Evolutionary conservation across 1,139 yeast genomes (phyloP).

Genomic region (Debaryomyces sp.): DNA sequence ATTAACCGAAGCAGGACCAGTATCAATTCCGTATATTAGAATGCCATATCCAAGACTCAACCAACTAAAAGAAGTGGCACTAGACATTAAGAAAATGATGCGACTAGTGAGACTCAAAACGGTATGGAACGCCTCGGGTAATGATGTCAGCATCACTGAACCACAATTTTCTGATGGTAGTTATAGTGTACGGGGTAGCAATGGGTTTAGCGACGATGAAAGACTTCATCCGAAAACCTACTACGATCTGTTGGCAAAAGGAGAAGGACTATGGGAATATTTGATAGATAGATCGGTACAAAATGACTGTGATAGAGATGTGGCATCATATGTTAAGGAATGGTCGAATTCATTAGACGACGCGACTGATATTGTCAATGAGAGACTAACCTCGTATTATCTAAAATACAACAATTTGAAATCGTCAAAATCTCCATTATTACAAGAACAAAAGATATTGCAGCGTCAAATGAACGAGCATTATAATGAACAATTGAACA

Average conservation of each 20-base stretch:
- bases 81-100: slow-evolving; percentile 36
- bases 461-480: slow-evolving; percentile 29
- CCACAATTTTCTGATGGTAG: slow-evolving; percentile 27
- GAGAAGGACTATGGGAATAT: slow-evolving; percentile 43
- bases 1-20: slow-evolving; percentile 35
- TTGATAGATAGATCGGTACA: slow-evolving; percentile 16
- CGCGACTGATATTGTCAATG: slow-evolving; percentile 19
- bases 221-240: slow-evolving; percentile 31
- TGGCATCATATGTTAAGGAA: slow-evolving; percentile 7
- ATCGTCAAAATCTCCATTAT: slow-evolving; percentile 15
- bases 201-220: slow-evolving; percentile 31
- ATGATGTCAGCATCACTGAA: slow-evolving; percentile 12
- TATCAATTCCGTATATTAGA: slow-evolving; percentile 30
- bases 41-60: slow-evolving; percentile 27
- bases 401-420: slow-evolving; percentile 20
- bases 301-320: background rate
- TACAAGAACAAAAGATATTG: slow-evolving; percentile 18
- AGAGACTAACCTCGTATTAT: slow-evolving; percentile 16
- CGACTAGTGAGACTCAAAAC: slow-evolving; percentile 22
- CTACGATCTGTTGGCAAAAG: slow-evolving; percentile 29
- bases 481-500: slow-evolving; percentile 22
- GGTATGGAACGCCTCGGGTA: slow-evolving; percentile 30
- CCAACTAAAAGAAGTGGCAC: slow-evolving; percentile 30
- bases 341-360: slow-evolving; percentile 31
- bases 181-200: slow-evolving; percentile 29